Percentiles rank a stretch among this genome's conserved stretches.
These are phyloP conservation scores for Fraxinus velutina DNA, from an alignment of 305 asterid genomes.

Conservation along the genomic window DNA sequence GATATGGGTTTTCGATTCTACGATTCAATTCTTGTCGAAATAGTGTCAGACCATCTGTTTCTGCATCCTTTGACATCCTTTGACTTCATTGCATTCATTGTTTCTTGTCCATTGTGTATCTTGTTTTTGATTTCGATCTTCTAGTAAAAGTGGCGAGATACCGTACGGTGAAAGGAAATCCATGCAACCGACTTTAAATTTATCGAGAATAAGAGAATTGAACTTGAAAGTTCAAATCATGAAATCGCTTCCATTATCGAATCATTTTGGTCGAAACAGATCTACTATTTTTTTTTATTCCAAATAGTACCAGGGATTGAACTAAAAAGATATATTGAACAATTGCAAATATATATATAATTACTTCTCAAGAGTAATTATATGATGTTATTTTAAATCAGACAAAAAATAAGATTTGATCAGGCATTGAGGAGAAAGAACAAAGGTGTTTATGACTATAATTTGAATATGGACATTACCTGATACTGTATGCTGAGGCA, in stretches of 20 bases:
- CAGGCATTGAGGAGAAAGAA: background rate
- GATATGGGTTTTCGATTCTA: background rate
- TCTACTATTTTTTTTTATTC: background rate
- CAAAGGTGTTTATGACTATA: background rate
- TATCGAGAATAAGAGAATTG: background rate
- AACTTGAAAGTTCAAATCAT: background rate
- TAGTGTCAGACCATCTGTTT: background rate
- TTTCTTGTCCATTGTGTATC: background rate
- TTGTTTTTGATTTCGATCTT: constrained; percentile 2
- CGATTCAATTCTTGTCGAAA: background rate
- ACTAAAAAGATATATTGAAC: background rate
- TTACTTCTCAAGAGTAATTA: too few species aligned
- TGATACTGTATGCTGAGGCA: background rate
- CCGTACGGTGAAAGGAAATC: background rate
- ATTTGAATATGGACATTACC: background rate
- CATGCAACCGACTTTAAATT: background rate
- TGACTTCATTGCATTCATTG: background rate
- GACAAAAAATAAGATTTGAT: background rate
- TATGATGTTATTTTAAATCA: too few species aligned
- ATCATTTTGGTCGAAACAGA: background rate
- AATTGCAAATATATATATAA: background rate
- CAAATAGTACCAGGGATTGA: background rate
- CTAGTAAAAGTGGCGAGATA: background rate
- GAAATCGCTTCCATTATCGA: background rate
- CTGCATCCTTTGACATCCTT: background rate